Conservation (phyloP, 768 basidiomycete species). For the Mycena floridula region DNA sequence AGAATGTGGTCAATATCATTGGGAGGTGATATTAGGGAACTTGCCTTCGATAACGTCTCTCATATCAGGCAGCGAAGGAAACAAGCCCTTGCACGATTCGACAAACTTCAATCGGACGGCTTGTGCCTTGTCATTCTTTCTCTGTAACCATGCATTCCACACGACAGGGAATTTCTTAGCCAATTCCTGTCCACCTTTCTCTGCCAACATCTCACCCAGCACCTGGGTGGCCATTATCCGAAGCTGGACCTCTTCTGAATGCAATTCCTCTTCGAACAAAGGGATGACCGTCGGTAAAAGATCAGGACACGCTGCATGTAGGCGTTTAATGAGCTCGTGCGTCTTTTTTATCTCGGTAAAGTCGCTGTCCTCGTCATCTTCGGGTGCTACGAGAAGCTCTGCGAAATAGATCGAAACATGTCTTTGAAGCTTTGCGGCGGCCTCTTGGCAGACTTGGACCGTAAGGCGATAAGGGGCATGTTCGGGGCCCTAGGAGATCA, state of each 20-base stretch:
- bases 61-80: constrained; percentile 54
- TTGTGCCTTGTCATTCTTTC: constrained; percentile 71
- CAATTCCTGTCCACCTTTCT: constrained; percentile 67
- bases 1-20: neutral
- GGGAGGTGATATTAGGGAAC: too few relatives aligned
- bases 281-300: constrained; percentile 89
- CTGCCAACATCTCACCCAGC: constrained; percentile 87
- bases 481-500: constrained; percentile 47
- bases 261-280: constrained; percentile 85
- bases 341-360: constrained; percentile 65
- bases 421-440: constrained; percentile 82
- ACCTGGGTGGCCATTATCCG: constrained; percentile 80
- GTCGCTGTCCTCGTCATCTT: constrained; percentile 55
- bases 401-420: constrained; percentile 91
- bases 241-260: constrained; percentile 64
- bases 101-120: constrained; percentile 75
- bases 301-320: constrained; percentile 74
- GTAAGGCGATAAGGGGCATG: constrained; percentile 79
- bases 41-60: constrained; percentile 70
- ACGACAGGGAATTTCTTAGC: constrained; percentile 75
- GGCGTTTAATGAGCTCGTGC: constrained; percentile 80
- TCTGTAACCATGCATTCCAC: constrained; percentile 79
- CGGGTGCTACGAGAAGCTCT: constrained; percentile 68
- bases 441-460: constrained; percentile 76
- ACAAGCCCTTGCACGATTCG: constrained; percentile 64